These are phyloP conservation scores for Exobasidium rhododendri DNA, from an alignment of 1,284 basidiomycete genomes.

Conservation along the genomic window DNA sequence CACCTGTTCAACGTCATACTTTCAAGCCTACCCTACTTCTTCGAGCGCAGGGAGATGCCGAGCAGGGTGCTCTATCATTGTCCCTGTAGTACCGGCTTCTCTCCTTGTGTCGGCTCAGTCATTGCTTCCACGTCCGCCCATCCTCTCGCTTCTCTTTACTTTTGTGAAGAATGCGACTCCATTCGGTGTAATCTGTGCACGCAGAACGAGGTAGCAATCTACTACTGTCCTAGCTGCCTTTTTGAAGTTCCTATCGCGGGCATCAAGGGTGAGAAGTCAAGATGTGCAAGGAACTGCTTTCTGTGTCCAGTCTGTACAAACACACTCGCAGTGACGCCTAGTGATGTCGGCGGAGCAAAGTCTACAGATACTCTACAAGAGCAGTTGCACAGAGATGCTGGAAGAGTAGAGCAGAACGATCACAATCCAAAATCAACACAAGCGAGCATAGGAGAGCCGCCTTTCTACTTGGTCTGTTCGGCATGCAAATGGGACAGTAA, in stretches of 20 bases:
- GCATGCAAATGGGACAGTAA: conserved; percentile 93
- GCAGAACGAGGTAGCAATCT: conserved; percentile 85
- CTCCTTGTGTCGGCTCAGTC: not conserved
- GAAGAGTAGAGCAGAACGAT: conserved; percentile 82
- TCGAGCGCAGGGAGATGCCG: not conserved
- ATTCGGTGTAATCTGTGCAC: conserved; percentile 90
- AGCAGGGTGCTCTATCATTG: conserved; percentile 12
- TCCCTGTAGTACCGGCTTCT: conserved; percentile 9
- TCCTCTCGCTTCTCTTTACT: conserved; percentile 79
- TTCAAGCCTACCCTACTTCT: not conserved
- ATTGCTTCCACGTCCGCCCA: conserved; percentile 56
- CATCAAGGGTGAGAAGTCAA: conserved; percentile 90
- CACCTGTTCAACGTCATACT: no score
- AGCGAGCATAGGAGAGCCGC: conserved; percentile 67
- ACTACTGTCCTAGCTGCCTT: conserved; percentile 97
- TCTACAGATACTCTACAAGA: conserved; percentile 67
- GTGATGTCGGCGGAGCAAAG: conserved; percentile 64
- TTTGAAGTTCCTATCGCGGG: conserved; percentile 97
- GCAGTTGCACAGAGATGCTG: conserved; percentile 69
- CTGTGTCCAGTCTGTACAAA: conserved; percentile 87
- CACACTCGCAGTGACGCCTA: conserved; percentile 79
- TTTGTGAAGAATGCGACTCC: conserved; percentile 97
- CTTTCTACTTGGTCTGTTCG: conserved; percentile 85
- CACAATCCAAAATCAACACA: conserved; percentile 57
- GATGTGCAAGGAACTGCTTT: conserved; percentile 97